A percentile compares a stretch with the other conserved stretches of the same genome.
These are phyloP conservation scores for Tephrocybe rancida DNA, from an alignment of 768 basidiomycete species.

Conservation along the genomic window DNA sequence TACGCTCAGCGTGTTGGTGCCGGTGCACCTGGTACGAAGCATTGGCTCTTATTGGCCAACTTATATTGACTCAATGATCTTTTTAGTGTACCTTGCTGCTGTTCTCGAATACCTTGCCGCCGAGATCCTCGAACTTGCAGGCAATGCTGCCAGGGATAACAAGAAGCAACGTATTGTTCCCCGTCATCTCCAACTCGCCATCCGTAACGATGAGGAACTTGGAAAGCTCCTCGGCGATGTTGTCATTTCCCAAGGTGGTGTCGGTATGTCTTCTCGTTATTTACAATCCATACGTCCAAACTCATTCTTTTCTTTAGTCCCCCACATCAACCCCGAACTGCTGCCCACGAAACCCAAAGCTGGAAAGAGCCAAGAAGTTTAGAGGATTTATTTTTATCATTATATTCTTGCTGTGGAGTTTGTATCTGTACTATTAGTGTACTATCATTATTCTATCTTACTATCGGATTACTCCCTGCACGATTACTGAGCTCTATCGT, in stretches of 20 bases:
- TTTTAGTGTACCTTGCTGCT: constrained; percentile 75
- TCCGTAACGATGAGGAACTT: constrained; percentile 82
- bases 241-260: constrained; percentile 91
- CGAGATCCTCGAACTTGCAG: constrained; percentile 85
- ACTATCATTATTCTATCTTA: constrained; percentile 20
- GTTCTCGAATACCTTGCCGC: constrained; percentile 85
- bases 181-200: constrained; percentile 83
- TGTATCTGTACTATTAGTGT: constrained; percentile 16
- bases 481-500: neutral
- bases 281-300: neutral
- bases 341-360: constrained; percentile 43
- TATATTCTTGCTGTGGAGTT: neutral
- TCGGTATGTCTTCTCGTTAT: constrained; percentile 37
- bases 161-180: constrained; percentile 89
- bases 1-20: constrained; percentile 80
- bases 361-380: constrained; percentile 28
- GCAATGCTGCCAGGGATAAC: constrained; percentile 72
- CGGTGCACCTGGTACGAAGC: constrained; percentile 64
- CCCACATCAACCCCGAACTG: constrained; percentile 40
- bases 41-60: neutral
- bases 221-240: constrained; percentile 85
- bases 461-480: neutral
- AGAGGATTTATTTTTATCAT: constrained; percentile 4
- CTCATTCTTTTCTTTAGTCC: constrained; percentile 19
- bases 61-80: neutral